Percentiles rank a stretch among this genome's conserved stretches.
These are phyloP conservation scores for Larix kaempferi DNA, from an alignment of 75 land plant species.

Conservation along the genomic window DNA sequence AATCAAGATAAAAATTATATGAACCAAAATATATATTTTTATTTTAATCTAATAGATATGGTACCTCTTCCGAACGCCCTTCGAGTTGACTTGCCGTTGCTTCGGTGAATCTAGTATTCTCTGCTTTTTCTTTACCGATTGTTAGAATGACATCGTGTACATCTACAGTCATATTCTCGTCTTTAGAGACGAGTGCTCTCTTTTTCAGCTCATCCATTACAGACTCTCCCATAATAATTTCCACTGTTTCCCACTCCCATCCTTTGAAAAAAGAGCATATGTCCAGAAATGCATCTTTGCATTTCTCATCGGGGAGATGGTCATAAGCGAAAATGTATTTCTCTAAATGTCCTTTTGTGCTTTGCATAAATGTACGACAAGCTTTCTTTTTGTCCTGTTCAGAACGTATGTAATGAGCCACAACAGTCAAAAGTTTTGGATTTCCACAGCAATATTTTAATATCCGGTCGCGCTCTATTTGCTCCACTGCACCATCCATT, in stretches of 20 bases:
- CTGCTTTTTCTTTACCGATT: neutral
- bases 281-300: neutral
- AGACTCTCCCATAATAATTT: neutral
- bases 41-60: too few species aligned
- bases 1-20: too few species aligned
- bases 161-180: neutral
- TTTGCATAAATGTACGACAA: too few species aligned
- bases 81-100: neutral
- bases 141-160: neutral
- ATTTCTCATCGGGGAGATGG: neutral
- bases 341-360: too few species aligned
- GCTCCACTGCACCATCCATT: too few species aligned
- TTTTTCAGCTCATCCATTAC: neutral
- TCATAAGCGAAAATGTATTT: neutral
- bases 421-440: too few species aligned
- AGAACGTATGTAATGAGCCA: too few species aligned
- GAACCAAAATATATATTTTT: too few species aligned
- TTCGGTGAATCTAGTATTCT: neutral
- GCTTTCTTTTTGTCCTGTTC: too few species aligned
- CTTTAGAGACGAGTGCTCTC: neutral
- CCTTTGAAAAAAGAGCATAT: neutral
- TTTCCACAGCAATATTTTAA: too few species aligned
- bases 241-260: neutral
- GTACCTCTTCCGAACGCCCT: neutral
- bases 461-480: too few species aligned